Base-by-base conservation (phyloP, 2,329 filamentous ascomycete species). In the Chrysoporthe deuterocubensis region DNA sequence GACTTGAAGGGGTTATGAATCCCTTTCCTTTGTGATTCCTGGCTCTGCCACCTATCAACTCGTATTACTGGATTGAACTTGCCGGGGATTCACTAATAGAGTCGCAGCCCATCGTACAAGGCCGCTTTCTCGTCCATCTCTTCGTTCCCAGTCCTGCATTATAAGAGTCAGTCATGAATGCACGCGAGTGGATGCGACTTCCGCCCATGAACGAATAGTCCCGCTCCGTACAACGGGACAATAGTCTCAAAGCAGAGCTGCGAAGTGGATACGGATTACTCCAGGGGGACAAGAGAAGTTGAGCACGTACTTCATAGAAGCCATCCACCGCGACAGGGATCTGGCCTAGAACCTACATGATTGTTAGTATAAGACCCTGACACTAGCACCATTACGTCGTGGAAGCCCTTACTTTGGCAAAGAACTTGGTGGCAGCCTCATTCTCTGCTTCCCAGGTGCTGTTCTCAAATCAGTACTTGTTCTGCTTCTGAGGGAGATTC, bases 401-500 rank as follows among this genome's bases (percentile, higher is more conserved):
- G 50, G 13, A 52, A 54, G 7, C 32, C 26, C 50, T 16, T 54
- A 54, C 50, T 16, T 54, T 54, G 50, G 50, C 50, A 4, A 54
- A 32, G 4, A 54, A 54, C 13, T 54, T 54, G 13, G 50, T 54
- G 5, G 50, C 50, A 54, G 50, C 50, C 14, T 54, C 50, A 14
- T 54, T 54, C 9, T 32, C 32, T 16, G 50, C 50, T 34, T 54
- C 50, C 50, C 50, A 54, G 21, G 50, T 54, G 50, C 50, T 54
- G 50, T 54, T 34, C 6, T 16, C 26, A 52, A 32, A 26, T 54
- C 26, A 54, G 50, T 34, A 32, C 16, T 32, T 21, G 21, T 54
- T 54, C 21, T 54, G 4, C 50, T 32, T 34, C 26, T 13, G 50
- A 34, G 26, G 21, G 26, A 16, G 32, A 54, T 11, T 32, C 9